phyloP scores from a whole-genome alignment of 2,329 filamentous ascomycete species.

The Botryotinia globosa region DNA sequence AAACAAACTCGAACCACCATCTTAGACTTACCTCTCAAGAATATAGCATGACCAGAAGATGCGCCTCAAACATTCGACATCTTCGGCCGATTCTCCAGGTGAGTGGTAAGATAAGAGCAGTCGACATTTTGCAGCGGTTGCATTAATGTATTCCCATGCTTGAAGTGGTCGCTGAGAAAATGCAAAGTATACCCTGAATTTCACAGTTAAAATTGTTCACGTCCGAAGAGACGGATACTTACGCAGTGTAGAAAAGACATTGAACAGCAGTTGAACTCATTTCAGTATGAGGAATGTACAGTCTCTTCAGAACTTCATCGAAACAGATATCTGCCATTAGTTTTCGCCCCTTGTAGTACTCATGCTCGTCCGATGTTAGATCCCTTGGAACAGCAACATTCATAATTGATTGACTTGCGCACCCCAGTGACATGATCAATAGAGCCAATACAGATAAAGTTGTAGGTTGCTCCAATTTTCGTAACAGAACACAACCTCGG shows the following conservation, averaged over 20 bases:
- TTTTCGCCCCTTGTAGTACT: constrained; percentile 33
- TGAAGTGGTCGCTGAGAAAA: constrained; percentile 51
- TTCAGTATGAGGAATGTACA: constrained; percentile 47
- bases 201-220: not conserved
- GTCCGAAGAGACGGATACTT: constrained; percentile 23
- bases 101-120: constrained; percentile 47
- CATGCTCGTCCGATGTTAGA: constrained; percentile 34
- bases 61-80: constrained; percentile 48
- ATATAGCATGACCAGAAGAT: constrained; percentile 57
- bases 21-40: constrained; percentile 45
- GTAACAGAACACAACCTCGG: not conserved
- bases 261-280: constrained; percentile 48
- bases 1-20: not conserved
- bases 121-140: constrained; percentile 50
- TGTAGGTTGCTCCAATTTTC: not conserved
- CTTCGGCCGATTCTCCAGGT: constrained; percentile 40
- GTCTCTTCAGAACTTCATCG: constrained; percentile 44
- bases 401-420: constrained; percentile 43
- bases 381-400: constrained; percentile 31
- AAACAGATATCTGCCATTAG: constrained; percentile 31
- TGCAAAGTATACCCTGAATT: constrained; percentile 47
- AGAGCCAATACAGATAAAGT: constrained; percentile 42
- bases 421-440: constrained; percentile 49
- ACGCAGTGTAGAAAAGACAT: constrained; percentile 52
- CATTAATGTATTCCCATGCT: constrained; percentile 51